A percentile compares a stretch with the other conserved stretches of the same genome.
phyloP scores from a whole-genome alignment of 768 basidiomycete genomes.

The Leccinum broughii region DNA sequence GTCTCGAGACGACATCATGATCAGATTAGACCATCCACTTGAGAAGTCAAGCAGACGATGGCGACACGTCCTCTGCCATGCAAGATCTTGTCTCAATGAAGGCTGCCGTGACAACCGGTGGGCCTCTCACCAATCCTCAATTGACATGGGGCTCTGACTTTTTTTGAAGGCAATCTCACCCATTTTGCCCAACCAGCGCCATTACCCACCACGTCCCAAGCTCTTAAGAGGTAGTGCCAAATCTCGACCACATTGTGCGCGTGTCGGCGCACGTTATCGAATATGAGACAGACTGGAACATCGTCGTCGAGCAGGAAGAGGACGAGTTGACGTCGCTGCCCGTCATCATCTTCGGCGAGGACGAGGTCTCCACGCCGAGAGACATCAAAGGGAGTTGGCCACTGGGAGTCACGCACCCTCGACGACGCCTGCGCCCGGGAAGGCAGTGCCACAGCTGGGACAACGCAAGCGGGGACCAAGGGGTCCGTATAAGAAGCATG shows the following conservation, averaged over 20 bases:
- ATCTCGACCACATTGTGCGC: constrained; percentile 68
- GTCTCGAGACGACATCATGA: too few relatives aligned
- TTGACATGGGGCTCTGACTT: too few relatives aligned
- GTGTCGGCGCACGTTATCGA: constrained; percentile 75
- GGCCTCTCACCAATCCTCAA: too few relatives aligned
- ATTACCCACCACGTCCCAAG: too few relatives aligned
- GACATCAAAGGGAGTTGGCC: constrained; percentile 45
- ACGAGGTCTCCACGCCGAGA: constrained; percentile 43
- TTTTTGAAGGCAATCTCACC: too few relatives aligned
- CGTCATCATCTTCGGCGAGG: constrained; percentile 35
- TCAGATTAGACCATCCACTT: too few relatives aligned
- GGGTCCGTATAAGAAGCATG: constrained; percentile 54
- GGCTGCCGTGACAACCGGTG: too few relatives aligned
- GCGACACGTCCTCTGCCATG: too few relatives aligned
- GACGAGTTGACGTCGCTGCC: constrained; percentile 26
- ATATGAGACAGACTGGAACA: constrained; percentile 82
- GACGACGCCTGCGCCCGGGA: constrained; percentile 38
- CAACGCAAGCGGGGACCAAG: constrained; percentile 45
- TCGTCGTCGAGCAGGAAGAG: constrained; percentile 71
- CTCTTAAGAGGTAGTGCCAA: too few relatives aligned
- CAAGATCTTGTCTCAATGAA: too few relatives aligned
- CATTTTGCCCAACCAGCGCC: too few relatives aligned
- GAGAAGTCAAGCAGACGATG: too few relatives aligned
- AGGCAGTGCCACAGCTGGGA: background rate
- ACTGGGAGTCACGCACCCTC: constrained; percentile 49